A percentile compares a stretch with the other conserved stretches of the same genome.
Evolutionary conservation across 768 basidiomycete genomes (phyloP).

Genomic region (Nevesoporus exiguus): DNA sequence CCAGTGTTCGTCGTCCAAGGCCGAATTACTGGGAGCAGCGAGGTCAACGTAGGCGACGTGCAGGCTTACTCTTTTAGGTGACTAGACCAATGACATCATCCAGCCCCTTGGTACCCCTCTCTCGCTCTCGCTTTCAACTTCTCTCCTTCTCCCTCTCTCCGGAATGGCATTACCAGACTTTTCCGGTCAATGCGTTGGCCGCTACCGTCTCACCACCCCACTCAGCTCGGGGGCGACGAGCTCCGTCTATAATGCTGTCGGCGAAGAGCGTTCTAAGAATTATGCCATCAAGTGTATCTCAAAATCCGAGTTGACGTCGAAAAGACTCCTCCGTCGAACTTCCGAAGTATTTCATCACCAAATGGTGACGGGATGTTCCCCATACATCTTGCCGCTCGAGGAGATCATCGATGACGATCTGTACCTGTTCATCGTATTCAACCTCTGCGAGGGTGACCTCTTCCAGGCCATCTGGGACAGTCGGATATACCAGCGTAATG

Average conservation of each 20-base stretch:
- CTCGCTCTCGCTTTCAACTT: no score
- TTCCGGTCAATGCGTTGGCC: conserved; percentile 50
- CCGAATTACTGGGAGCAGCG: no score
- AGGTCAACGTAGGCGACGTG: no score
- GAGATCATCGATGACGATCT: conserved; percentile 56
- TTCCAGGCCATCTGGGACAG: conserved; percentile 66
- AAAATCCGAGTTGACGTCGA: conserved; percentile 50
- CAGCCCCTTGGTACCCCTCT: neutral
- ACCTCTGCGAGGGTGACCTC: conserved; percentile 60
- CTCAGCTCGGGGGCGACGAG: conserved; percentile 78
- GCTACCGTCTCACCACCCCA: conserved; percentile 55
- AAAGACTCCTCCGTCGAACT: conserved; percentile 55
- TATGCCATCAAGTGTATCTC: conserved; percentile 78
- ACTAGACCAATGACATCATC: conserved; percentile 1
- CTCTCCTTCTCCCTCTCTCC: neutral
- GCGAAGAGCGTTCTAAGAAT: conserved; percentile 41
- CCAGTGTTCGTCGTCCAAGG: no score
- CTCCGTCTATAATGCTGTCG: conserved; percentile 70
- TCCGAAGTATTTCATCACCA: conserved; percentile 67
- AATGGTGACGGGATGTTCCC: conserved; percentile 46
- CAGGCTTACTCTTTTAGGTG: no score
- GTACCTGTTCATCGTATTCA: conserved; percentile 66
- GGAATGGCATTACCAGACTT: conserved; percentile 46
- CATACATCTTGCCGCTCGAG: conserved; percentile 68
- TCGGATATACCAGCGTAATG: conserved; percentile 53